Evolutionary conservation across 345 rosid species (phyloP).

Genomic region (Rhodamnia argentea): DNA sequence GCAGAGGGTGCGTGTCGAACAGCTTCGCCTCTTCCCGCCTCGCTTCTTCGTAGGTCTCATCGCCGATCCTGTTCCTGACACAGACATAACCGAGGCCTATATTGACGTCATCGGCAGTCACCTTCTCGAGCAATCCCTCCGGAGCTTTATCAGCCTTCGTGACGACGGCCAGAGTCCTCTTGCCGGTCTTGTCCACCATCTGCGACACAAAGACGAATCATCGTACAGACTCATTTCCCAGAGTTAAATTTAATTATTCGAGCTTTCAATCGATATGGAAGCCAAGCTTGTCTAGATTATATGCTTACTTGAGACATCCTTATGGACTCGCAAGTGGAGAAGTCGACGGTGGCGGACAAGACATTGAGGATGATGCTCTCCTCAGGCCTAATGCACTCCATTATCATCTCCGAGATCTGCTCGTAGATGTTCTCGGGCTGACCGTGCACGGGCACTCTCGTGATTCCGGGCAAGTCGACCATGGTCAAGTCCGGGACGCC

Average conservation of each 20-base stretch:
- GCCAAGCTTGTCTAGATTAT: not conserved
- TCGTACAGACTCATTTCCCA: not conserved
- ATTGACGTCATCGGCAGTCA: constrained; percentile 32
- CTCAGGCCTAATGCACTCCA: constrained; percentile 31
- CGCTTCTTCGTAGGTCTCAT: constrained; percentile 25
- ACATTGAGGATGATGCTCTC: constrained; percentile 44
- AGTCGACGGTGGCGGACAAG: constrained; percentile 31
- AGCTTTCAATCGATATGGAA: not conserved
- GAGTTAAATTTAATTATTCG: not conserved
- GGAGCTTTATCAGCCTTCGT: constrained; percentile 43
- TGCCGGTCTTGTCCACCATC: constrained; percentile 28
- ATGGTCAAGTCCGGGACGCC: constrained; percentile 44
- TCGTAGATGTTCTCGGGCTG: constrained; percentile 41
- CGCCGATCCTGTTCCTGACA: constrained; percentile 27
- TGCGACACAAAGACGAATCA: not conserved
- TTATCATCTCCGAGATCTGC: constrained; percentile 25
- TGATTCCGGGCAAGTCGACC: constrained; percentile 59
- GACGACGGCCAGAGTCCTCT: constrained; percentile 42
- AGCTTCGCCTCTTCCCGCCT: constrained; percentile 10
- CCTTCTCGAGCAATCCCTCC: constrained; percentile 41
- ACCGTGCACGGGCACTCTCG: constrained; percentile 34
- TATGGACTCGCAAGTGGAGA: constrained; percentile 44
- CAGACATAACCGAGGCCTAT: constrained; percentile 44
- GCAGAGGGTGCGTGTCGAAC: constrained; percentile 9
- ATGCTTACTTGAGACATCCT: constrained; percentile 25